Evolutionary conservation across 2,329 filamentous ascomycete genomes (phyloP), one percentile per base, ranked within the genome.

Genomic region (Ascocoryne sarcoides): DNA sequence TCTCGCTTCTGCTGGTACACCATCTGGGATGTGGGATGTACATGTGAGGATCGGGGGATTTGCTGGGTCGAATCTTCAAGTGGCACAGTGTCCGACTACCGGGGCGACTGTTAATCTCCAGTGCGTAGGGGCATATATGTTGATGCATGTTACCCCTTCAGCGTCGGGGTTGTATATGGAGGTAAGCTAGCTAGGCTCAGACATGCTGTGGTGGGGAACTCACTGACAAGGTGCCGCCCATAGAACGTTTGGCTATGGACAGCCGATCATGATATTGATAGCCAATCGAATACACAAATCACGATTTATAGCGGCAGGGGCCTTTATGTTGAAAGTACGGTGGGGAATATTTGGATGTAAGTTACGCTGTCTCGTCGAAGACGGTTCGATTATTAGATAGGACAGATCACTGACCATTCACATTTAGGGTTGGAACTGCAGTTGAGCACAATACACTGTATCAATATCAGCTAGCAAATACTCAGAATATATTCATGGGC

Each of bases 371-470:
- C n/a, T n/a, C n/a, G n/a, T n/a, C n/a, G n/a, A n/a, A n/a, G n/a
- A n/a, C n/a, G n/a, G n/a, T n/a, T n/a, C n/a, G n/a, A n/a, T n/a
- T n/a, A n/a, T n/a, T n/a, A n/a, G n/a, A n/a, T n/a, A n/a, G n/a
- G n/a, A n/a, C n/a, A n/a, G n/a, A n/a, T n/a, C n/a, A n/a, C 82
- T 87, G 60, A 82, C 87, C 60, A 78, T 82, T 82, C 72, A 88
- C 82, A 60, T 16, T 20, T 21, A 86, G 85, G 37, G 60, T 69
- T 35, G 71, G 69, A 19, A 70, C 68, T 3, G 65, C 65, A 1
- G 68, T 65, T 18, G 72, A 76, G 54, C 72, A 76, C 54, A 60
- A 63, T 37, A 61, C 64, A 4, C 55, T 76, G 23, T 76, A 76
- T 55, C 67, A 75, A 48, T 71, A 72, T 54, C 66, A 71, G 36